Evolutionary conservation across 345 rosid genomes (phyloP), one percentile per base, ranked within the genome.

Genomic region (Combretum micranthum): DNA sequence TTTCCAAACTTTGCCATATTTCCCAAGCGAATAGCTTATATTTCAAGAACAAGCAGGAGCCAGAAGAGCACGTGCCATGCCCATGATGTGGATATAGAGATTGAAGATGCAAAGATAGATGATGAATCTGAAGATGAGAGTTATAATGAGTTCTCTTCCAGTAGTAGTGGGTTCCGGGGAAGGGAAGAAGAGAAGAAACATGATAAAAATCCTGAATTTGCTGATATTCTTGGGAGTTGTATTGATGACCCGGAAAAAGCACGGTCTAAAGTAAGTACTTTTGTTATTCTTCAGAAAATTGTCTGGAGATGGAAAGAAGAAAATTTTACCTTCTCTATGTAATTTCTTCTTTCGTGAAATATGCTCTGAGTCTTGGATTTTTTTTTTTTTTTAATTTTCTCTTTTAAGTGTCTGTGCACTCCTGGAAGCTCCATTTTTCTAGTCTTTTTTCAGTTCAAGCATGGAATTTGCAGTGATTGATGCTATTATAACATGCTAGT

Each of bases 171-270:
- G 21, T 81, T 64, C 46, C 47, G 75, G 62, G 54, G 85, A 44
- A 70, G 75, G 26, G 74, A 69, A 52, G 80, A 76, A 4, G 81
- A 78, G 26, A 78, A 65, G 20, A 75, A 81, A 52, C 86, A 77
- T 63, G 98, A 92, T 51, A 86, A 68, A 64, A 89, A 92, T 69
- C 98, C 96, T 2, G 95, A 88, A 61, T 84, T 84, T 50, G 96
- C 95, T 17, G 93, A 88, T 23, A 88, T 92, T 69, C 66, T 92
- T 0, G 95, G 95, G 19, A 78, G 71, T 64, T 77, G 79, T 66
- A 74, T 88, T 7, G 86, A 81, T 65, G 85, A 88, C 61, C 98
- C 95, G 22, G 65, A 81, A 57, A 84, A 81, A 69, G 98, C 96
- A 51, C 83, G 52, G 18, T 72, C 81, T 45, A 88, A 77, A 76